Percentiles rank a stretch among this genome's conserved stretches.
Conservation (phyloP, 768 basidiomycete genomes). For the Boletellus ananiceps region DNA sequence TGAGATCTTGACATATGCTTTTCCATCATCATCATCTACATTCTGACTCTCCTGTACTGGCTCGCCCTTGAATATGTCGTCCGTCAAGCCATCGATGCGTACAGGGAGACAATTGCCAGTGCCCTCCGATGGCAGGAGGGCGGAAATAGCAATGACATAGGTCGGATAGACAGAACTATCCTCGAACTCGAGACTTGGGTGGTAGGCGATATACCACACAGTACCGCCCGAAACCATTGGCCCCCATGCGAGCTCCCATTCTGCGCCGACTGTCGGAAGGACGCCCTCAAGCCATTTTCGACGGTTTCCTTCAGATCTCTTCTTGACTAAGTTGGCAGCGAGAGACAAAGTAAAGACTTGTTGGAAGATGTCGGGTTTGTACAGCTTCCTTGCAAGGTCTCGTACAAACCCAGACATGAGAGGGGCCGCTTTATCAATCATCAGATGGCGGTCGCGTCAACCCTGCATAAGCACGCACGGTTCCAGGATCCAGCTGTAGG, state of each 20-base stretch:
- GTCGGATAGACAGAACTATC: conserved; percentile 4
- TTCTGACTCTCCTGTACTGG: too few species aligned
- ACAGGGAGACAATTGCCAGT: too few species aligned
- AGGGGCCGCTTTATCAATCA: conserved; percentile 1
- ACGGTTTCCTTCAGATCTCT: not conserved
- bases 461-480: conserved; percentile 1
- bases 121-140: too few species aligned
- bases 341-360: conserved; percentile 13
- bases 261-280: not conserved
- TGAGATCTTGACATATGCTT: too few species aligned
- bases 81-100: too few species aligned
- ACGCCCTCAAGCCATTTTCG: not conserved
- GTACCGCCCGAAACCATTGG: conserved; percentile 1
- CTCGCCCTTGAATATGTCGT: too few species aligned
- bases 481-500: conserved; percentile 17
- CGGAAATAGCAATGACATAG: conserved; percentile 9
- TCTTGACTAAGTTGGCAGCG: not conserved
- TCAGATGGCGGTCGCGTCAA: not conserved
- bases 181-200: not conserved
- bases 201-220: conserved; percentile 8
- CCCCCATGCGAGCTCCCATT: conserved; percentile 11
- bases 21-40: too few species aligned
- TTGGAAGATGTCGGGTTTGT: conserved; percentile 11
- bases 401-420: conserved; percentile 11
- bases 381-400: conserved; percentile 13